Conservation (phyloP, 1,284 basidiomycete species). For the Omphalotus olearius region DNA sequence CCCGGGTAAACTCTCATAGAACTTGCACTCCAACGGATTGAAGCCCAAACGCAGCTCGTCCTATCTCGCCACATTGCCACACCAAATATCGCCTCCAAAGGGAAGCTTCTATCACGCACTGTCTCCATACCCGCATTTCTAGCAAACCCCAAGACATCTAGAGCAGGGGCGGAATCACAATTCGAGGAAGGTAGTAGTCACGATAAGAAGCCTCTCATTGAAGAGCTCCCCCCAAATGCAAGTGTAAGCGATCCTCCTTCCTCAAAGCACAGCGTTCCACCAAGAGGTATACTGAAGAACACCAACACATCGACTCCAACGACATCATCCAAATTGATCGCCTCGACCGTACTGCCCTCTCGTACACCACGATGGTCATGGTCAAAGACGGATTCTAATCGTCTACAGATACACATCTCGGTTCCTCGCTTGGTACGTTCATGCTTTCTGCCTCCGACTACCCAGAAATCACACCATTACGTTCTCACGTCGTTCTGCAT, state of each 20-base stretch:
- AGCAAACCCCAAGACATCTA: constrained; percentile 22
- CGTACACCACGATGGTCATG: constrained; percentile 14
- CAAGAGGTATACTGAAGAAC: constrained; percentile 36
- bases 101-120: constrained; percentile 51
- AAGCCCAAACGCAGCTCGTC: constrained; percentile 48
- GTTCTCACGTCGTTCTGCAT: background rate
- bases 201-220: constrained; percentile 35
- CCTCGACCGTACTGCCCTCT: constrained; percentile 39
- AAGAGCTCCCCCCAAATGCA: constrained; percentile 34
- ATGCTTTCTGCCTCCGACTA: background rate
- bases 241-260: constrained; percentile 4
- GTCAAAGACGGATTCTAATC: constrained; percentile 9
- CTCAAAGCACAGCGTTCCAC: constrained; percentile 3
- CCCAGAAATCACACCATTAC: background rate
- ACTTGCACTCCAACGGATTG: constrained; percentile 62
- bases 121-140: constrained; percentile 47
- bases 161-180: no score
- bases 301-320: constrained; percentile 7
- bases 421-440: constrained; percentile 12
- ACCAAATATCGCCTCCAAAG: constrained; percentile 70
- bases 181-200: background rate
- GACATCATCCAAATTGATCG: constrained; percentile 28
- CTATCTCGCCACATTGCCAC: constrained; percentile 63
- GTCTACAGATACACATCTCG: constrained; percentile 9
- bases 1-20: constrained; percentile 33